Percentiles rank a stretch among this genome's conserved stretches.
Evolutionary conservation across 345 rosid species (phyloP).

Genomic region (Citrus trifoliata): DNA sequence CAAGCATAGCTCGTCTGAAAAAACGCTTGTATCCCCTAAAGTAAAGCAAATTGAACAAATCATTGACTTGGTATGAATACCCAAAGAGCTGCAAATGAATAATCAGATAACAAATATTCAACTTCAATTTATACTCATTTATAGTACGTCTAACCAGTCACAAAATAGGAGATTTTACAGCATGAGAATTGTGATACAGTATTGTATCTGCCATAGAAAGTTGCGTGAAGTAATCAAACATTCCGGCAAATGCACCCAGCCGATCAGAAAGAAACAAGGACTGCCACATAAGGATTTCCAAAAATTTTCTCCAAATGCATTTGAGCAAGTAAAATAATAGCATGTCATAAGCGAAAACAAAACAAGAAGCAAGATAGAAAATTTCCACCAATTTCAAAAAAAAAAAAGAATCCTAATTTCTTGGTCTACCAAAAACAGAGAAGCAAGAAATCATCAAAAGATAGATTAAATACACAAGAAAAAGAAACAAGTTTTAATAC

Average conservation of each 20-base stretch:
- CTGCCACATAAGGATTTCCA: too few species aligned
- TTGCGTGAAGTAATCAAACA: not conserved
- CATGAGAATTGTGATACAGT: not conserved
- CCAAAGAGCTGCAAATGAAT: not conserved
- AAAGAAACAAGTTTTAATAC: slow-evolving; percentile 6
- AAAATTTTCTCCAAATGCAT: too few species aligned
- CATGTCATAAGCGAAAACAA: too few species aligned
- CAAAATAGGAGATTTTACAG: not conserved
- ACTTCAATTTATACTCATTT: not conserved
- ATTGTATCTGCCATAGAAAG: not conserved
- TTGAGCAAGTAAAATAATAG: too few species aligned
- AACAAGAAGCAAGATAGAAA: too few species aligned
- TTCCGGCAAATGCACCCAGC: not conserved
- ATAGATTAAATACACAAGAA: not conserved
- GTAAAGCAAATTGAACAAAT: slow-evolving; percentile 6
- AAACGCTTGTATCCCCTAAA: slow-evolving; percentile 80
- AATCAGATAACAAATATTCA: not conserved
- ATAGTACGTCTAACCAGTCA: not conserved
- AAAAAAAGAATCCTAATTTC: too few species aligned
- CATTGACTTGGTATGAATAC: not conserved
- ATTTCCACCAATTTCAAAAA: too few species aligned
- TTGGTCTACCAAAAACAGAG: too few species aligned
- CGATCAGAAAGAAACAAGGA: not conserved
- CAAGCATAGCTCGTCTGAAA: slow-evolving; percentile 58
- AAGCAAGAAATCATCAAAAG: too few species aligned